Base-by-base conservation (phyloP, 352 stramenopile species). In the Phytophthora sojae region DNA sequence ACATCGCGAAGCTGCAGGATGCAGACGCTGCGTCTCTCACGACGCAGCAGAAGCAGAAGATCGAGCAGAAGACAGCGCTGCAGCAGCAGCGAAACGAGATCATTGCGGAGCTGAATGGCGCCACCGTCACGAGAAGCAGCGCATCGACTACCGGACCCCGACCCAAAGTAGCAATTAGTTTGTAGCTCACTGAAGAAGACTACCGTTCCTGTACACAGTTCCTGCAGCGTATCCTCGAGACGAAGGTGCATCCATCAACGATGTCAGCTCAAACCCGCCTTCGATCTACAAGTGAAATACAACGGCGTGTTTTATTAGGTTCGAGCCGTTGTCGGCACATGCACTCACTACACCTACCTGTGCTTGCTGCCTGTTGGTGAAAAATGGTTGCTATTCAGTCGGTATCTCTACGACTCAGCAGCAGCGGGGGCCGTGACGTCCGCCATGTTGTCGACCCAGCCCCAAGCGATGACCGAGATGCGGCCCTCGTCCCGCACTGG, bases 391-490 rank as follows among this genome's bases (percentile, higher is more conserved):
- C 26, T 30, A 30, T 52, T 35, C 29, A 56, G 47, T 69, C 37
- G 26, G n/a, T 11, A 26, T 42, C 23, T 58, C 49, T 73, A 77
- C 54, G 63, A 75, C 23, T 37, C 42, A 15, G 23, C 8, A 6
- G 56, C 55, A 29, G 37, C 45, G 23, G 57, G 6, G n/a, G 59
- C 62, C 19, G 42, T 51, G 49, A 65, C 64, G 7, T 93, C 81
- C 32, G 57, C 69, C 82, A 93, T 94, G 69, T 79, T 82, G 64
- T 92, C 85, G 61, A 94, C 85, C 87, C 83, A 92, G 15, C 94
- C 96, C 96, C 96, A 99, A 5, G 97, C 79, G 69, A 99, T 98
- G 63, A 99, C 94, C 21, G 86, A 97, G 71, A 99, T 98, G 51
- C 96, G 85, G 15, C 96, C 96, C 74, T 98, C 95, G 15, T 91